phyloP scores from a whole-genome alignment of 129 eudicot species.

The Logfia minima region DNA sequence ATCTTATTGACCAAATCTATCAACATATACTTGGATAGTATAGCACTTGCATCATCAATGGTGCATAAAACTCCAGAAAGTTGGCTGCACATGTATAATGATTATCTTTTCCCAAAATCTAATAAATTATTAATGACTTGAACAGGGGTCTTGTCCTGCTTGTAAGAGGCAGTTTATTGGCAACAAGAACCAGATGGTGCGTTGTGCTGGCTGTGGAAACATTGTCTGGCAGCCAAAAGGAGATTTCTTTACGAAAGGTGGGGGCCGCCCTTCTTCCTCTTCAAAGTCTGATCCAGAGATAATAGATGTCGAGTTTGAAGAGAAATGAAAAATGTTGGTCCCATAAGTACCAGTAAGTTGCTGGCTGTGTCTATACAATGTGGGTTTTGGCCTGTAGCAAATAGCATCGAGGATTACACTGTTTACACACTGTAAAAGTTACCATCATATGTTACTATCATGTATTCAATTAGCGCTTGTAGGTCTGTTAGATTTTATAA shows the following conservation, averaged over 20 bases:
- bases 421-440: conserved; percentile 15
- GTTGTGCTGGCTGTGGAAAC: conserved; percentile 82
- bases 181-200: conserved; percentile 61
- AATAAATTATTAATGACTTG: background rate
- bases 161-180: conserved; percentile 85
- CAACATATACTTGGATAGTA: background rate
- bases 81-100: background rate
- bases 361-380: conserved; percentile 9
- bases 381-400: conserved; percentile 16
- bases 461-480: conserved; percentile 33
- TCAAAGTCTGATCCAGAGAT: conserved; percentile 73
- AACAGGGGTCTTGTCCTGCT: conserved; percentile 89
- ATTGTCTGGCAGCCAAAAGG: conserved; percentile 89
- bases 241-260: conserved; percentile 66
- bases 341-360: conserved; percentile 11
- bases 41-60: background rate
- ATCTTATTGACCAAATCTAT: background rate
- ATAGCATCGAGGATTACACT: conserved; percentile 26
- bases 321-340: conserved; percentile 45
- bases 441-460: conserved; percentile 11
- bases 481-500: conserved; percentile 17
- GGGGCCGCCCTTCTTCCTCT: conserved; percentile 41
- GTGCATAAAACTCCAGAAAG: background rate
- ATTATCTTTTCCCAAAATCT: background rate
- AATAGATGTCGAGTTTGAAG: conserved; percentile 95